A percentile compares a stretch with the other conserved stretches of the same genome.
Conservation (phyloP, 192 early-diverging fungal species). For the Umbelopsis ramanniana region DNA sequence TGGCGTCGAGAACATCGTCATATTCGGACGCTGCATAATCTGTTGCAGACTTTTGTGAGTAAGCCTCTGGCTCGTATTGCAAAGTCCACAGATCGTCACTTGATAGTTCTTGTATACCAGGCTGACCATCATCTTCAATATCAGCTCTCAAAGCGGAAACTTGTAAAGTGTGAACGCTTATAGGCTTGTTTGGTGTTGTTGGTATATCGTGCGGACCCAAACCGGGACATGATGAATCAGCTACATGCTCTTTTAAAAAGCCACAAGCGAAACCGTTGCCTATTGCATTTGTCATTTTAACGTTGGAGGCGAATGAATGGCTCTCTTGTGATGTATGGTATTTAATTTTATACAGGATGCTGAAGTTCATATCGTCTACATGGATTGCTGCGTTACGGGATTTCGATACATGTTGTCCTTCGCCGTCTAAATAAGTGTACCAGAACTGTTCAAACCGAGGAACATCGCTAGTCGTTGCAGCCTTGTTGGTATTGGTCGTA, state of each 20-base stretch:
- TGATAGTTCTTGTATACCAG: neutral
- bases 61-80: neutral
- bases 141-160: neutral
- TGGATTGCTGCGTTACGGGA: conserved; percentile 13
- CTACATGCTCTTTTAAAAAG: conserved; percentile 11
- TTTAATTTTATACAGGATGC: neutral
- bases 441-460: neutral
- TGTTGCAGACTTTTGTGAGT: neutral
- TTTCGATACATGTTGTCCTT: neutral
- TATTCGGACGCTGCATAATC: neutral
- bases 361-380: conserved; percentile 14
- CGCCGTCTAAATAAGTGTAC: conserved; percentile 30
- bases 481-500: too few species aligned
- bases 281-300: neutral
- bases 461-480: too few species aligned
- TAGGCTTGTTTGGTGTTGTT: neutral
- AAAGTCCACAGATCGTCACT: neutral
- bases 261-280: neutral
- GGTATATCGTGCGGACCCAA: neutral
- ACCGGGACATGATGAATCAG: conserved; percentile 1
- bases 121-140: neutral
- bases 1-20: neutral
- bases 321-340: neutral
- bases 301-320: neutral
- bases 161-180: neutral